phyloP scores from a whole-genome alignment of 2,329 filamentous ascomycete genomes.

The Epichloe uncinata region DNA sequence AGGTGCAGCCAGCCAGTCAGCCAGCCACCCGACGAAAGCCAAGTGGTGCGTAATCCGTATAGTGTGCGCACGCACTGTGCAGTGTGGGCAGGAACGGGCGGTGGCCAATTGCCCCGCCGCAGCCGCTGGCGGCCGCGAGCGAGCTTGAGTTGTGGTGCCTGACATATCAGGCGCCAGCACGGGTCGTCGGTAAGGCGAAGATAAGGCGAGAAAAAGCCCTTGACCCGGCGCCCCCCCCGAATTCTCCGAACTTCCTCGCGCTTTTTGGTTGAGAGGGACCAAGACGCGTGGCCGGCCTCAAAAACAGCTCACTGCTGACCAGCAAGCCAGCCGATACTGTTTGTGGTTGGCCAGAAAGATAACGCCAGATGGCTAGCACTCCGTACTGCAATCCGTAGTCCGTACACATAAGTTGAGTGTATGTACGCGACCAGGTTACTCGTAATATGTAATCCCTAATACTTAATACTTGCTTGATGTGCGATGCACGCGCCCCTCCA shows the following conservation, averaged over 20 bases:
- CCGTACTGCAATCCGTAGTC: too few relatives aligned
- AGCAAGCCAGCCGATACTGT: too few relatives aligned
- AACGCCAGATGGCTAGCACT: too few relatives aligned
- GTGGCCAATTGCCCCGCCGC: conserved; percentile 1
- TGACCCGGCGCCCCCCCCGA: too few relatives aligned
- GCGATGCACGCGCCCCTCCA: background rate
- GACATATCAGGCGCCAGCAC: background rate
- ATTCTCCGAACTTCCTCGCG: background rate
- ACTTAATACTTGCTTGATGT: too few relatives aligned
- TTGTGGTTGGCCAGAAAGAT: too few relatives aligned
- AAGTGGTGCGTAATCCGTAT: background rate
- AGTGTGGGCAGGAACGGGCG: background rate
- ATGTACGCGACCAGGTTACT: too few relatives aligned
- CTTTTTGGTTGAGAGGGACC: too few relatives aligned
- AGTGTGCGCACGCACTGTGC: background rate
- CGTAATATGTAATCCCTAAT: too few relatives aligned
- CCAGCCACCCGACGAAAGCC: background rate
- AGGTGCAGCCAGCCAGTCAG: background rate
- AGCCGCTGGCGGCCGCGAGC: background rate
- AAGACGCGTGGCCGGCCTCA: background rate
- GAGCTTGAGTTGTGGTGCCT: background rate
- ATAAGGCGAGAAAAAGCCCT: background rate
- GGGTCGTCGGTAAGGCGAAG: too few relatives aligned
- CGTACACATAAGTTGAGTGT: too few relatives aligned
- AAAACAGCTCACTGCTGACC: too few relatives aligned